Percentiles rank a stretch among this genome's conserved stretches.
phyloP scores from a whole-genome alignment of 2,329 filamentous ascomycete genomes.

The Westerdykella aurantiaca region DNA sequence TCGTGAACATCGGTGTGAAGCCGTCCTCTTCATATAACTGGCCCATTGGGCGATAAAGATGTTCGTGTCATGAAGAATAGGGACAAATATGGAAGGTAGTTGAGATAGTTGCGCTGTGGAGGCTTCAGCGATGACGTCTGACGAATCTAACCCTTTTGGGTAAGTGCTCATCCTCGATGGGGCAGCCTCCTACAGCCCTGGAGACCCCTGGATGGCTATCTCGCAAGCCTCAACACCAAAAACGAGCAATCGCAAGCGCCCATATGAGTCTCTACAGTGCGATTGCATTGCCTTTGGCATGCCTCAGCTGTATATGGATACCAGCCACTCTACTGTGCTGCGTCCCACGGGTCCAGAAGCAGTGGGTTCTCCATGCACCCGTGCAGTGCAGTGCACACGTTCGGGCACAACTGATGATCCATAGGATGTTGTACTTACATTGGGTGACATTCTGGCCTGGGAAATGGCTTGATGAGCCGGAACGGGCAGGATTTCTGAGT shows the following conservation, averaged over 20 bases:
- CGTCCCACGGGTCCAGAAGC: conserved; percentile 34
- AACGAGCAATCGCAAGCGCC: background rate
- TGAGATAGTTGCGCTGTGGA: too few relatives aligned
- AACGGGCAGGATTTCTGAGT: conserved; percentile 35
- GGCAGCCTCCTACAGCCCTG: too few relatives aligned
- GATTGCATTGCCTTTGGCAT: conserved; percentile 20
- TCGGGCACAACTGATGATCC: conserved; percentile 4
- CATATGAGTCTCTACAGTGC: conserved; percentile 17
- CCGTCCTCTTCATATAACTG: too few relatives aligned
- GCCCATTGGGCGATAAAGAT: too few relatives aligned
- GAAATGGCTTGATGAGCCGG: conserved; percentile 32
- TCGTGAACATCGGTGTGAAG: too few relatives aligned
- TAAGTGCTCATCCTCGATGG: too few relatives aligned
- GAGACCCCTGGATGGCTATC: too few relatives aligned
- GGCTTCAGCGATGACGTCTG: too few relatives aligned
- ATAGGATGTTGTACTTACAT: conserved; percentile 35
- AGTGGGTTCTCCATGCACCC: conserved; percentile 11
- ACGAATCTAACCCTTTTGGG: too few relatives aligned
- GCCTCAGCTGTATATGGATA: conserved; percentile 31
- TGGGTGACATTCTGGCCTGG: conserved; percentile 32
- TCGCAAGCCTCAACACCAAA: too few relatives aligned
- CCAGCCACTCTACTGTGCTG: conserved; percentile 31
- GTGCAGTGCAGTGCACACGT: background rate
- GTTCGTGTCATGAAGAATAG: too few relatives aligned
- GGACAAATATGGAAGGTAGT: too few relatives aligned